Conservation (phyloP, 1,139 yeast species). For the Taphrina communis region DNA sequence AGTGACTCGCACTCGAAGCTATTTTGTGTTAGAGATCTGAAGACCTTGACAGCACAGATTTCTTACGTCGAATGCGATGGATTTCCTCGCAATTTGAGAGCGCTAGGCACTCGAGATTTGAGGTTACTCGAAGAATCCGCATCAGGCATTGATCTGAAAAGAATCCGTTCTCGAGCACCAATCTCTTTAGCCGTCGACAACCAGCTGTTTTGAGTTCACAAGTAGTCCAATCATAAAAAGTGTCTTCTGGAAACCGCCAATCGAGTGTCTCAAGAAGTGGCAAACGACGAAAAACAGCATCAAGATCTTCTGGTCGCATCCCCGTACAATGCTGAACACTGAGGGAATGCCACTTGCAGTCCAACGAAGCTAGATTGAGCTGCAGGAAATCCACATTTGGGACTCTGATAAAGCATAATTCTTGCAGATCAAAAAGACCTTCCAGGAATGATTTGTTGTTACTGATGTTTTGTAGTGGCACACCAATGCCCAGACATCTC, state of each 20-base stretch:
- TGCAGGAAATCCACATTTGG: conserved; percentile 14
- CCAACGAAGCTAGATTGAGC: neutral
- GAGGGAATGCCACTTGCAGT: conserved; percentile 6
- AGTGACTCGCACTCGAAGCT: conserved; percentile 13
- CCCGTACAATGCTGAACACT: conserved; percentile 10
- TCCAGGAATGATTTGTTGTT: conserved; percentile 10
- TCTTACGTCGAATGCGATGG: conserved; percentile 17
- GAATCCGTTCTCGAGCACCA: conserved; percentile 12
- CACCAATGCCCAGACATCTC: conserved; percentile 4
- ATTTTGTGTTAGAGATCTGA: neutral
- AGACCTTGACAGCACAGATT: neutral
- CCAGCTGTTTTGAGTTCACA: conserved; percentile 12
- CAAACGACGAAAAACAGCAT: conserved; percentile 17
- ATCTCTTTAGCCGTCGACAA: conserved; percentile 4
- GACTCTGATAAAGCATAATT: neutral
- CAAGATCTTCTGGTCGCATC: conserved; percentile 25
- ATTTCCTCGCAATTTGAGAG: conserved; percentile 20
- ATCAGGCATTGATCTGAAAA: conserved; percentile 18
- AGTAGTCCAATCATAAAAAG: conserved; percentile 10
- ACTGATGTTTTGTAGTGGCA: neutral
- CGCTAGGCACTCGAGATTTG: conserved; percentile 8
- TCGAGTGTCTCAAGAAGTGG: conserved; percentile 9
- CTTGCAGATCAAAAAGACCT: conserved; percentile 5
- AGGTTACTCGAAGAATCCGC: conserved; percentile 7
- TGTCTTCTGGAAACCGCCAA: conserved; percentile 15